A percentile compares a stretch with the other conserved stretches of the same genome.
phyloP scores from a whole-genome alignment of 2,329 filamentous ascomycete genomes.

The Karstenula rhodostoma region DNA sequence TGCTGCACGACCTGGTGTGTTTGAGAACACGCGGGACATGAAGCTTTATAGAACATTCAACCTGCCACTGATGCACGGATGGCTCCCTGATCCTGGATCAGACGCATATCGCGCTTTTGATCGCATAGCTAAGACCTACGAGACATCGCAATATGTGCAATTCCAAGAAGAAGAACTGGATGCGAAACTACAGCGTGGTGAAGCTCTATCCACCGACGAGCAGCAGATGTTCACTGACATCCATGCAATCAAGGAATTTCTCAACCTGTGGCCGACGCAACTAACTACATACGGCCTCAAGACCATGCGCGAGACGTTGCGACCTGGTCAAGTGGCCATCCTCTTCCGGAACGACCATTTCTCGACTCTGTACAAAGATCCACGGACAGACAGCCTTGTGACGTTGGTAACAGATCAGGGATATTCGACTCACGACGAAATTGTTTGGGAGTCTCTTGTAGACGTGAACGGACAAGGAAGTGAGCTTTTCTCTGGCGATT shows the following conservation, averaged over 20 bases:
- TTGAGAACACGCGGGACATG: conserved; percentile 89
- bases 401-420: conserved; percentile 93
- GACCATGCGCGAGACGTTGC: conserved; percentile 73
- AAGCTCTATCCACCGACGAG: conserved; percentile 74
- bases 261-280: conserved; percentile 83
- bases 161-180: conserved; percentile 91
- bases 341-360: conserved; percentile 98
- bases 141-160: conserved; percentile 88
- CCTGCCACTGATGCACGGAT: conserved; percentile 90
- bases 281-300: conserved; percentile 83
- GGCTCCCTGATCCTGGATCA: conserved; percentile 76
- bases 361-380: conserved; percentile 90
- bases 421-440: conserved; percentile 84
- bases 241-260: conserved; percentile 80
- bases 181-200: conserved; percentile 69
- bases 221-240: conserved; percentile 85
- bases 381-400: conserved; percentile 75
- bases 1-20: conserved; percentile 69
- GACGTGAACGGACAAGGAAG: conserved; percentile 85
- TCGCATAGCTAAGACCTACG: conserved; percentile 82
- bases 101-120: conserved; percentile 74
- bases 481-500: conserved; percentile 90
- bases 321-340: conserved; percentile 83
- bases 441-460: conserved; percentile 94
- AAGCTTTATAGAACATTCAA: conserved; percentile 89